Conservation (phyloP, 352 stramenopile species). For the Phytophthora cactorum region DNA sequence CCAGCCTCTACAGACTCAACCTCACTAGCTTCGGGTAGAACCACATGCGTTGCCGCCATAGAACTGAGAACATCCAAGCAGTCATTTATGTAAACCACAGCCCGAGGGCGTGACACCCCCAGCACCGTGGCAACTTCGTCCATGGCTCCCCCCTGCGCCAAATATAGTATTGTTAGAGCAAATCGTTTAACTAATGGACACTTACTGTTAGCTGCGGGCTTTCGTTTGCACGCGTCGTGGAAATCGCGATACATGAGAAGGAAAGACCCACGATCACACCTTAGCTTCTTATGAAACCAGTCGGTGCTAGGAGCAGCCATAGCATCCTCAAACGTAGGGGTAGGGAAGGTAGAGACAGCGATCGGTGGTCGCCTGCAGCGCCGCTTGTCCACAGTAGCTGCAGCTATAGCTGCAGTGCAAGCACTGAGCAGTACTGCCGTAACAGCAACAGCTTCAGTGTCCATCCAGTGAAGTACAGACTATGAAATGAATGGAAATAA, state of each 20-base stretch:
- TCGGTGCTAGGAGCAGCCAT: slow-evolving; percentile 2
- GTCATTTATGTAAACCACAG: not conserved
- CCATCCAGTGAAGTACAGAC: not conserved
- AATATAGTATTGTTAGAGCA: slow-evolving; percentile 12
- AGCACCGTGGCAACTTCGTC: not conserved
- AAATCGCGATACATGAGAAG: not conserved
- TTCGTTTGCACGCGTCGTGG: slow-evolving; percentile 10
- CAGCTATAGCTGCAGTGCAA: slow-evolving; percentile 1
- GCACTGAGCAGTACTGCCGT: not conserved
- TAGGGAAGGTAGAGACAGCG: slow-evolving; percentile 13
- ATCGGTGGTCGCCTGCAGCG: slow-evolving; percentile 1
- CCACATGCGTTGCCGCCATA: no score
- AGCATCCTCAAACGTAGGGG: slow-evolving; percentile 18
- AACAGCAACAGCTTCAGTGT: slow-evolving; percentile 4
- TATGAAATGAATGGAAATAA: slow-evolving; percentile 7
- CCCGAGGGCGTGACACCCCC: not conserved
- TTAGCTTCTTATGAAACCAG: slow-evolving; percentile 26
- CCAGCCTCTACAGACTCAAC: no score
- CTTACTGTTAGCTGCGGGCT: slow-evolving; percentile 3
- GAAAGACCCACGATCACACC: slow-evolving; percentile 20
- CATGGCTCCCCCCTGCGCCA: not conserved
- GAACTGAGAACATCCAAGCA: no score
- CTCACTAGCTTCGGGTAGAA: no score
- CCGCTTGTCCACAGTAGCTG: slow-evolving; percentile 9
- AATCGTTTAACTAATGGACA: slow-evolving; percentile 24